These are phyloP conservation scores for Xylariaceae sp. DNA, from an alignment of 2,329 filamentous ascomycete species.

Conservation along the genomic window DNA sequence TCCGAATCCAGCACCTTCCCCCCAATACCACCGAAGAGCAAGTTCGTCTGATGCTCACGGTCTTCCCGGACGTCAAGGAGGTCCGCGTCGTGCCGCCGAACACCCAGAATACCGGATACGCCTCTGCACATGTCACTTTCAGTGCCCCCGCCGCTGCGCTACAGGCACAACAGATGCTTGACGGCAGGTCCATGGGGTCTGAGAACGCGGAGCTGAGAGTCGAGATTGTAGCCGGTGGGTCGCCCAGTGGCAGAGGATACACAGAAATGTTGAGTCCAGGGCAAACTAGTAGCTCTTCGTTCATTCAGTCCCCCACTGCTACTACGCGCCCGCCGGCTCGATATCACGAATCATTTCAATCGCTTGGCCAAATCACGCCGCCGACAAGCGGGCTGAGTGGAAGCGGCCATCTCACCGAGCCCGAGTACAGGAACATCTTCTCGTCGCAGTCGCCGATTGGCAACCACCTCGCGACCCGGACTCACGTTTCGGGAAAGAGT, in stretches of 20 bases:
- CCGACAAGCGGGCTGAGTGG: constrained; percentile 50
- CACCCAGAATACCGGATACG: no score
- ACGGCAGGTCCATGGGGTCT: constrained; percentile 48
- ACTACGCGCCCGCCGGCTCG: constrained; percentile 50
- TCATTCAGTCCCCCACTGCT: constrained; percentile 41
- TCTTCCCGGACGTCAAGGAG: no score
- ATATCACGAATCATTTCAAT: constrained; percentile 58
- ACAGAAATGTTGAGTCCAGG: constrained; percentile 41
- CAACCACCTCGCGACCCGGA: constrained; percentile 59
- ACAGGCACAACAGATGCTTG: constrained; percentile 52
- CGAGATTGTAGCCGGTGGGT: constrained; percentile 48
- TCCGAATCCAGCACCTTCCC: constrained; percentile 52
- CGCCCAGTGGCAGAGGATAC: constrained; percentile 41
- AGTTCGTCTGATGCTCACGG: no score
- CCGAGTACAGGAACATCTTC: constrained; percentile 59
- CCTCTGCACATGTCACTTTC: constrained; percentile 51
- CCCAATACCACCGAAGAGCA: constrained; percentile 48
- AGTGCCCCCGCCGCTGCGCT: constrained; percentile 46
- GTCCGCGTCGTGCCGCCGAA: no score
- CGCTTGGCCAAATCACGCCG: constrained; percentile 56
- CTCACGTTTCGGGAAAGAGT: constrained; percentile 60
- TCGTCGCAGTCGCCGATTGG: constrained; percentile 69
- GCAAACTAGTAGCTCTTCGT: constrained; percentile 38
- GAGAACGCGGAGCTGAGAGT: constrained; percentile 54
- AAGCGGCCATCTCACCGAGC: constrained; percentile 54